These are phyloP conservation scores for Phoma herbarum DNA, from an alignment of 2,329 filamentous ascomycete genomes.

Conservation along the genomic window DNA sequence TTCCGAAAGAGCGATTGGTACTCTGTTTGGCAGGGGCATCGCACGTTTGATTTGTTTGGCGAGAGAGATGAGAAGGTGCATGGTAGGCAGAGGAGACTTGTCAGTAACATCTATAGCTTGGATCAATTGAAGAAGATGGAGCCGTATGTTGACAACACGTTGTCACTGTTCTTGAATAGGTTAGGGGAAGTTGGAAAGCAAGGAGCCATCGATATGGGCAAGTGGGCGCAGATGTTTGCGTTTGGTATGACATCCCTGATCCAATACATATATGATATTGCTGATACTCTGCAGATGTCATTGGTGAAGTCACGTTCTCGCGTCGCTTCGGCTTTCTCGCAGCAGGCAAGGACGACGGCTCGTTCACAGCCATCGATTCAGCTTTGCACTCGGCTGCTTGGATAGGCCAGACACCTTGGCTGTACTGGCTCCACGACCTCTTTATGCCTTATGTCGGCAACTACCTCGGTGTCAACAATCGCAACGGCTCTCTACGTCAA, in stretches of 20 bases:
- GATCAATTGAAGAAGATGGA: slow-evolving; percentile 49
- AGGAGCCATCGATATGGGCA: slow-evolving; percentile 45
- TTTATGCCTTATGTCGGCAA: slow-evolving; percentile 51
- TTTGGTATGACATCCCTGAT: slow-evolving; percentile 39
- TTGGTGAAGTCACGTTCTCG: slow-evolving; percentile 54
- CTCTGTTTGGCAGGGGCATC: slow-evolving; percentile 22
- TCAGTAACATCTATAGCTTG: slow-evolving; percentile 47
- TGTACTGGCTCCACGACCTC: slow-evolving; percentile 48
- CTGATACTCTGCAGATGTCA: slow-evolving; percentile 43
- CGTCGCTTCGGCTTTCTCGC: slow-evolving; percentile 52
- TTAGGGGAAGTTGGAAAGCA: slow-evolving; percentile 8
- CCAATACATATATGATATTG: no score
- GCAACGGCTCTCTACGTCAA: slow-evolving; percentile 45
- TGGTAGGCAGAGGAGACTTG: slow-evolving; percentile 24
- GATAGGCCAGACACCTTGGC: slow-evolving; percentile 52
- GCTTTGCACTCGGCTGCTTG: slow-evolving; percentile 47
- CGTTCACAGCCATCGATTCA: slow-evolving; percentile 47
- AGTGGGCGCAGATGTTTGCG: slow-evolving; percentile 53
- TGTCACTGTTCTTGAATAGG: slow-evolving; percentile 7
- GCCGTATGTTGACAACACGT: slow-evolving; percentile 46
- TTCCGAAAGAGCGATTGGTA: slow-evolving; percentile 36
- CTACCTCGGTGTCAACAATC: slow-evolving; percentile 44
- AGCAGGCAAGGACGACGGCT: slow-evolving; percentile 46
- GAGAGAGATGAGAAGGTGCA: slow-evolving; percentile 27
- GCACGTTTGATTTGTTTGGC: slow-evolving; percentile 25